Percentiles rank a stretch among this genome's conserved stretches.
These are phyloP conservation scores for Hypoxylon sp. DNA, from an alignment of 2,329 filamentous ascomycete genomes.

Conservation along the genomic window DNA sequence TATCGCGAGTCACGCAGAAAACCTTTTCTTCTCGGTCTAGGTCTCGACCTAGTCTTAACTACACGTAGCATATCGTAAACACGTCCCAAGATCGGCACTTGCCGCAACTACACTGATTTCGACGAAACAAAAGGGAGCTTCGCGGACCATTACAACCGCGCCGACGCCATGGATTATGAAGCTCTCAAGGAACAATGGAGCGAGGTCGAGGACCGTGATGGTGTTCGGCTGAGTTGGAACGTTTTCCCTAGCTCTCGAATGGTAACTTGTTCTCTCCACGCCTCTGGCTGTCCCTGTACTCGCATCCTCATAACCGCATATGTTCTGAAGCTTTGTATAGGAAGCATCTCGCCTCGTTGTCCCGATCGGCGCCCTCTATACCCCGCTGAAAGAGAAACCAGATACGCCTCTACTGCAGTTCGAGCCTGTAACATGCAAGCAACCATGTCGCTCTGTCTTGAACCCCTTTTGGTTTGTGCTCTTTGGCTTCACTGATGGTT, in stretches of 20 bases:
- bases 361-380: constrained; percentile 96
- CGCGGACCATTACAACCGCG: constrained; percentile 26
- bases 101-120: constrained; percentile 20
- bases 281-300: background rate
- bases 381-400: constrained; percentile 93
- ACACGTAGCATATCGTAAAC: constrained; percentile 10
- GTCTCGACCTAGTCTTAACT: background rate
- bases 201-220: constrained; percentile 96
- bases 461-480: constrained; percentile 91
- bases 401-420: constrained; percentile 92
- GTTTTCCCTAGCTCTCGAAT: constrained; percentile 98
- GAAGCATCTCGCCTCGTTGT: constrained; percentile 96
- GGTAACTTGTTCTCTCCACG: constrained; percentile 67
- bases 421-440: constrained; percentile 96
- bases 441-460: constrained; percentile 93
- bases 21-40: constrained; percentile 5
- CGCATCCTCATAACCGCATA: constrained; percentile 41
- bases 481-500: constrained; percentile 1
- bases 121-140: constrained; percentile 25
- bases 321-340: constrained; percentile 60
- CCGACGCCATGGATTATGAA: constrained; percentile 85
- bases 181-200: constrained; percentile 95
- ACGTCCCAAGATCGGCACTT: constrained; percentile 20
- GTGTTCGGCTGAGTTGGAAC: constrained; percentile 97
- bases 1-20: constrained; percentile 5